These are phyloP conservation scores for Rosa rugosa DNA, from an alignment of 306 rosid species.

Conservation along the genomic window DNA sequence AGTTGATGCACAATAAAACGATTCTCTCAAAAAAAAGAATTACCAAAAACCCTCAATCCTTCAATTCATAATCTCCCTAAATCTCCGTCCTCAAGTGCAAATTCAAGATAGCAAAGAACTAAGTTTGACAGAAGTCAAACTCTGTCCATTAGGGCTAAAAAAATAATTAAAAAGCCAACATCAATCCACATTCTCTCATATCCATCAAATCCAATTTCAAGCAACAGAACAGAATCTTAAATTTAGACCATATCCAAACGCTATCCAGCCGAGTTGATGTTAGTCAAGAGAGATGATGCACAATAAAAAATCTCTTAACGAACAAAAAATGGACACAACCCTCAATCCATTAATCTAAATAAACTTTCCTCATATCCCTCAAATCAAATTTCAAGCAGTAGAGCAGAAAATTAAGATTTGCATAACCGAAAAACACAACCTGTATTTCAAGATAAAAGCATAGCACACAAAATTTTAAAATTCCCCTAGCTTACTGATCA, in stretches of 20 bases:
- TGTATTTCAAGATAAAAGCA: slow-evolving; percentile 16
- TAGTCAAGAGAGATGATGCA: not conserved
- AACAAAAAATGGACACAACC: too few relatives aligned
- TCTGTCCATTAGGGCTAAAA: too few relatives aligned
- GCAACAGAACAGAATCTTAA: not conserved
- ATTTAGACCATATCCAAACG: not conserved
- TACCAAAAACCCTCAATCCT: not conserved
- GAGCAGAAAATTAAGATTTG: slow-evolving; percentile 29
- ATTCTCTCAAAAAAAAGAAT: not conserved
- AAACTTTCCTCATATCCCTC: not conserved
- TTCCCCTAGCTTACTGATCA: slow-evolving; percentile 25
- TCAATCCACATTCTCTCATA: slow-evolving; percentile 5
- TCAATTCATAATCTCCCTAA: not conserved
- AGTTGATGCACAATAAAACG: not conserved
- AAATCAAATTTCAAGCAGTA: not conserved
- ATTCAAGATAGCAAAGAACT: not conserved
- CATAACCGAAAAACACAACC: slow-evolving; percentile 9
- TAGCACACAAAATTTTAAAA: slow-evolving; percentile 24
- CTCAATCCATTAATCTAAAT: not conserved
- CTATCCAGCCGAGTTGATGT: not conserved
- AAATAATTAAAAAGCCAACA: not conserved
- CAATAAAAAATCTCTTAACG: not conserved
- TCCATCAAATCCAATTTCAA: slow-evolving; percentile 1
- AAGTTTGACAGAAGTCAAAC: not conserved
- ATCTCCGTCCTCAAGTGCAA: not conserved